These are phyloP conservation scores for Collybia mongolica DNA, from an alignment of 768 basidiomycete species.

Conservation along the genomic window DNA sequence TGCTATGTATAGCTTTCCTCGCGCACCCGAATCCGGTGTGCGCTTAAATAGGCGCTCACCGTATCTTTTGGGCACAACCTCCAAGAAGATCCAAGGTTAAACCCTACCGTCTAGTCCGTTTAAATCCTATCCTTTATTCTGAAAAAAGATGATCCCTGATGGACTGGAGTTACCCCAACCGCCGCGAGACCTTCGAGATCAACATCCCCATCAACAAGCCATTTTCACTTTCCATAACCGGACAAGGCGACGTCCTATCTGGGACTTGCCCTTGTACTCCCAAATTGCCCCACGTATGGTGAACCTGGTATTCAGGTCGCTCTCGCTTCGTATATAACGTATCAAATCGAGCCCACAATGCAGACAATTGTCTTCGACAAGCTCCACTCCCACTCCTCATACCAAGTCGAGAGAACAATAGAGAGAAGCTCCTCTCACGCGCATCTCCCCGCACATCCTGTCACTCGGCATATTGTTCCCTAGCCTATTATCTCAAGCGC, in stretches of 20 bases:
- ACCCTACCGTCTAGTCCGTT: too few species aligned
- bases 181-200: too few species aligned
- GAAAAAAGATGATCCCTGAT: too few species aligned
- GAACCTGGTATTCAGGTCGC: constrained; percentile 1
- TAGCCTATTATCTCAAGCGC: constrained; percentile 7
- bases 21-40: too few species aligned
- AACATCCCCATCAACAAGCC: too few species aligned
- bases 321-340: constrained; percentile 27
- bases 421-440: neutral
- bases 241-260: constrained; percentile 30
- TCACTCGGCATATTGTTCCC: constrained; percentile 10
- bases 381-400: neutral
- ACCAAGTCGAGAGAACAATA: constrained; percentile 12
- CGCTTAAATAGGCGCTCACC: too few species aligned
- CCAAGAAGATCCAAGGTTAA: too few species aligned
- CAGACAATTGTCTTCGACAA: constrained; percentile 4
- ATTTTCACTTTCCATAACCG: constrained; percentile 8
- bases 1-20: too few species aligned
- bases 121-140: too few species aligned
- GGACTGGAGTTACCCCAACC: too few species aligned
- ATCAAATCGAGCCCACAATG: constrained; percentile 6
- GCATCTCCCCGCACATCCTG: neutral
- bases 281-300: constrained; percentile 7
- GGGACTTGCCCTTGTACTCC: constrained; percentile 30
- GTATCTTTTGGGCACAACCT: too few species aligned